These are phyloP conservation scores for Colletotrichum camelliae DNA, from an alignment of 2,329 filamentous ascomycete genomes.

Conservation along the genomic window DNA sequence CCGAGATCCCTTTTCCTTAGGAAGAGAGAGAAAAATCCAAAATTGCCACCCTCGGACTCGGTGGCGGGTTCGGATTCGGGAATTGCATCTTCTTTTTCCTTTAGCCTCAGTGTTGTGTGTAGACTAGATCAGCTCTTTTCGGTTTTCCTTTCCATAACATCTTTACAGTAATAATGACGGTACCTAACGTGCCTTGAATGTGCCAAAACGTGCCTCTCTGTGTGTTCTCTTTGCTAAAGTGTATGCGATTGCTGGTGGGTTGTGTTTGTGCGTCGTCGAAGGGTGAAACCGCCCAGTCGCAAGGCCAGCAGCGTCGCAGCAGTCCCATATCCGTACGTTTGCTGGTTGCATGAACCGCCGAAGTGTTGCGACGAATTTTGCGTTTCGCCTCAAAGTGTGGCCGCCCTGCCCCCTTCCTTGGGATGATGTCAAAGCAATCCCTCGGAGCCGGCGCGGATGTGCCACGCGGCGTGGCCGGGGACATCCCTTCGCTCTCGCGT, in stretches of 20 bases:
- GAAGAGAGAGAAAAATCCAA: background rate
- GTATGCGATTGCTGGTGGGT: background rate
- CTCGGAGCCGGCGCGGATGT: background rate
- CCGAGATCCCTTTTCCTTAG: background rate
- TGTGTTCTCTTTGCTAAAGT: background rate
- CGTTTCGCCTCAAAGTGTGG: constrained; percentile 4
- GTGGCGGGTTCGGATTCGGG: background rate
- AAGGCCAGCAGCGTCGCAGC: background rate
- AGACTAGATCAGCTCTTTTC: constrained; percentile 14
- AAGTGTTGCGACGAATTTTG: constrained; percentile 8
- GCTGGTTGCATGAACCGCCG: background rate
- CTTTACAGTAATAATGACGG: constrained; percentile 14
- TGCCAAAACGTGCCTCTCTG: background rate
- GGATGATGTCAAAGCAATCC: background rate
- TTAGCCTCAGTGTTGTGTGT: background rate
- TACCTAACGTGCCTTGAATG: constrained; percentile 6
- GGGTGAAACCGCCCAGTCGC: background rate
- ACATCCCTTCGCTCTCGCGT: background rate
- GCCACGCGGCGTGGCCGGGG: background rate
- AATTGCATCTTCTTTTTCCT: background rate
- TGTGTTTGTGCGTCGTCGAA: background rate
- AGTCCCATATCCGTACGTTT: background rate
- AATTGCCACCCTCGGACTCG: background rate
- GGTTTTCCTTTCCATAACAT: background rate
- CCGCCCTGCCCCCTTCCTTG: background rate